These are phyloP conservation scores for Pezicula rhizophila DNA, from an alignment of 2,329 filamentous ascomycete genomes.

Conservation along the genomic window DNA sequence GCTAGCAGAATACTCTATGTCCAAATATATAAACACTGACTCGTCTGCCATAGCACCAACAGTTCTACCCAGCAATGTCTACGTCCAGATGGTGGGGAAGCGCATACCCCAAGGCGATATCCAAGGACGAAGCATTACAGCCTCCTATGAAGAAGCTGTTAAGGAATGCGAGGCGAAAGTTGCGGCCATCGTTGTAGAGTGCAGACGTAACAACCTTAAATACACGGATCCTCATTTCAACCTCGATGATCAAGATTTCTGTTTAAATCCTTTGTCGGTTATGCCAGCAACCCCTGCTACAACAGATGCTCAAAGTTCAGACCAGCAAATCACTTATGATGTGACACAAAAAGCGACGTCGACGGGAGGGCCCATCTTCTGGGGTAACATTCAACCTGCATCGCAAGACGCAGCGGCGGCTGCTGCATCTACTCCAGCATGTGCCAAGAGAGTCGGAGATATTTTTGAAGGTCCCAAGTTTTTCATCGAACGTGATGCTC, in stretches of 20 bases:
- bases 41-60: neutral
- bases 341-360: slow-evolving; percentile 6
- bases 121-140: slow-evolving; percentile 27
- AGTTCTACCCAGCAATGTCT: neutral
- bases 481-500: slow-evolving; percentile 66
- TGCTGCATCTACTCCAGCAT: slow-evolving; percentile 19
- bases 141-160: slow-evolving; percentile 65
- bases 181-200: slow-evolving; percentile 53
- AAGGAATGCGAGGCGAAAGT: slow-evolving; percentile 60
- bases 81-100: neutral
- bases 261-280: slow-evolving; percentile 6
- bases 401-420: slow-evolving; percentile 5
- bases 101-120: slow-evolving; percentile 1
- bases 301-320: neutral
- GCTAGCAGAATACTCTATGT: neutral
- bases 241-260: slow-evolving; percentile 45
- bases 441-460: slow-evolving; percentile 59
- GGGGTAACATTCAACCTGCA: slow-evolving; percentile 5
- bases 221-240: slow-evolving; percentile 79
- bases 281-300: neutral
- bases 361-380: slow-evolving; percentile 3
- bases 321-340: neutral
- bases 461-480: slow-evolving; percentile 74
- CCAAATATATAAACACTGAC: neutral
- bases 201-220: slow-evolving; percentile 69